Conservation (phyloP, 2,329 filamentous ascomycete genomes). For the Alternaria alternata region DNA sequence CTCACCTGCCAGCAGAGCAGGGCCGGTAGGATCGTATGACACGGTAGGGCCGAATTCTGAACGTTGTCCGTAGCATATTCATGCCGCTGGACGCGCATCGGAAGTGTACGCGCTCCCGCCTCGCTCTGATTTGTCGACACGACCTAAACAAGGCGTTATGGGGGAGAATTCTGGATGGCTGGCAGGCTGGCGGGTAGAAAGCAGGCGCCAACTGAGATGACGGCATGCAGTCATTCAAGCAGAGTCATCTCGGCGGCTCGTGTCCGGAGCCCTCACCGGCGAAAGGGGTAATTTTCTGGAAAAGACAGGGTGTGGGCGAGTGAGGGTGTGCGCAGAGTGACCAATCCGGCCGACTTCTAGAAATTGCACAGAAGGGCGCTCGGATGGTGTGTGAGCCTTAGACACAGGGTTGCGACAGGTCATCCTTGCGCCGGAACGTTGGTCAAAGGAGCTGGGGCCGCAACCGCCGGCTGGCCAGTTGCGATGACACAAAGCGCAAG, state of each 20-base stretch:
- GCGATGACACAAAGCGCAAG: conserved; percentile 34
- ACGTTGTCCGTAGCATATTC: conserved; percentile 24
- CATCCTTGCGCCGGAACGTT: conserved; percentile 41
- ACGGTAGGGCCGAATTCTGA: conserved; percentile 20
- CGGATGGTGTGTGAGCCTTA: conserved; percentile 36
- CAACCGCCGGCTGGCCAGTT: conserved; percentile 42
- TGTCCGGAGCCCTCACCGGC: conserved; percentile 23
- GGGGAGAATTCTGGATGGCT: conserved; percentile 13
- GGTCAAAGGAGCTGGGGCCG: conserved; percentile 38
- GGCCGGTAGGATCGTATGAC: conserved; percentile 13
- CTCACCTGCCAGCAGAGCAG: conserved; percentile 12
- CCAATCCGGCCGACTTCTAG: conserved; percentile 41
- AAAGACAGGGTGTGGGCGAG: conserved; percentile 43
- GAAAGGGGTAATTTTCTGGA: conserved; percentile 51
- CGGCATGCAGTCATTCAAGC: conserved; percentile 17
- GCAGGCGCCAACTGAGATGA: conserved; percentile 22
- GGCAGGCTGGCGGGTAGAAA: conserved; percentile 17
- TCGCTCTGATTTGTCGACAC: conserved; percentile 2
- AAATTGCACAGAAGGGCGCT: conserved; percentile 49
- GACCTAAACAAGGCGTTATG: conserved; percentile 2
- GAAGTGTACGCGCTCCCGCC: conserved; percentile 30
- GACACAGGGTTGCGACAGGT: conserved; percentile 37
- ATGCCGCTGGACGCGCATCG: conserved; percentile 26
- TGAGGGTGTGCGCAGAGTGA: conserved; percentile 34
- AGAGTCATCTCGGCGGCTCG: conserved; percentile 30